Percentiles rank a stretch among this genome's conserved stretches.
phyloP scores from a whole-genome alignment of 73 alveolate species.

The Paramecium sonneborni region DNA sequence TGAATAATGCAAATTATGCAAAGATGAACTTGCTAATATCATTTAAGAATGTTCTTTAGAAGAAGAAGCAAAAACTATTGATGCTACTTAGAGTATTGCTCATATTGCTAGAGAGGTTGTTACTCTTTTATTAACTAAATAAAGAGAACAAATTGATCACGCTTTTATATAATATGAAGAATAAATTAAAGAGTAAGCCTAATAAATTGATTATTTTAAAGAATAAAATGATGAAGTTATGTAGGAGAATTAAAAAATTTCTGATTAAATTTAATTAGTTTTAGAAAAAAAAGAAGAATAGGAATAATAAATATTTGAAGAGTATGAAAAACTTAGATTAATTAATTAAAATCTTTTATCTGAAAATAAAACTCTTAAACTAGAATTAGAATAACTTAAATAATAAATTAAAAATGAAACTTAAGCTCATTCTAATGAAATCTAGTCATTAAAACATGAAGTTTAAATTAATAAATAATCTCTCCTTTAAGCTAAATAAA shows the following conservation, averaged over 20 bases:
- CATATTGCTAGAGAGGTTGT: slow-evolving; percentile 24
- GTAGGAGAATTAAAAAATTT: slow-evolving; percentile 11
- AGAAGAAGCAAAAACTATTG: neutral
- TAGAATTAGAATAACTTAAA: neutral
- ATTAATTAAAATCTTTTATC: neutral
- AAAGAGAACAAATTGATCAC: neutral
- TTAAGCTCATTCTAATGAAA: neutral
- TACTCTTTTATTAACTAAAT: neutral
- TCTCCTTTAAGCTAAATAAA: neutral
- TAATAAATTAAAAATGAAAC: neutral
- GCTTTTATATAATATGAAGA: neutral
- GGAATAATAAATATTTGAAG: slow-evolving; percentile 35
- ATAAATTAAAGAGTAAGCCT: neutral
- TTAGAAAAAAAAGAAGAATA: neutral
- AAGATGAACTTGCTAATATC: slow-evolving; percentile 17
- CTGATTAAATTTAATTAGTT: neutral
- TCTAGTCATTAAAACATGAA: neutral
- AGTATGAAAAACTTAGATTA: slow-evolving; percentile 41
- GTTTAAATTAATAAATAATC: neutral
- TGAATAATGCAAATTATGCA: neutral
- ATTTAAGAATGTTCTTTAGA: slow-evolving; percentile 21
- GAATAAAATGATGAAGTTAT: slow-evolving; percentile 29
- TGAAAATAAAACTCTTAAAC: neutral
- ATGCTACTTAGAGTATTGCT: neutral
- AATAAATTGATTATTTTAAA: slow-evolving; percentile 34